Evolutionary conservation across 176 grass and related monocot genomes (phyloP).

Genomic region (Oryza nivara): DNA sequence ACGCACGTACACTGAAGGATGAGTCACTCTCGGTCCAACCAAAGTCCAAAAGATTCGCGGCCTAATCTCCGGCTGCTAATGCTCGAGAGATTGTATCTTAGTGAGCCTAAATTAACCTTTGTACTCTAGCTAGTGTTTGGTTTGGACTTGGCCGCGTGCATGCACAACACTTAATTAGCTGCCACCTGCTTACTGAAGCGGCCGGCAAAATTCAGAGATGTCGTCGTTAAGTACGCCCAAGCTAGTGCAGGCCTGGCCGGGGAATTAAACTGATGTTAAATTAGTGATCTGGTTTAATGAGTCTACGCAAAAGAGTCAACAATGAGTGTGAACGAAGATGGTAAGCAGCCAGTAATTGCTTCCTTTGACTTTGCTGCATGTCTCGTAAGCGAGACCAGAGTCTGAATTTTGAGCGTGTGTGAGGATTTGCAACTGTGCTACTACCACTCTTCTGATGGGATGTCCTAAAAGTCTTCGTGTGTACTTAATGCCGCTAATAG

Average conservation of each 20-base stretch:
- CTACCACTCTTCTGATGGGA: not conserved
- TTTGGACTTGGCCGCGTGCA: not conserved
- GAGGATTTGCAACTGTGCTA: not conserved
- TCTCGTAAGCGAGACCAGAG: not conserved
- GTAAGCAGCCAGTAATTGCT: not conserved
- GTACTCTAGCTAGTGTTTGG: not conserved
- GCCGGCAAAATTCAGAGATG: not conserved
- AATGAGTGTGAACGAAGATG: conserved; percentile 25
- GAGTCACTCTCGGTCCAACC: not conserved
- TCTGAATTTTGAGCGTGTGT: not conserved
- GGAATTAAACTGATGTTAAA: not conserved
- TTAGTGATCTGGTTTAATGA: conserved; percentile 15
- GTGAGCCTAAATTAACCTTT: not conserved
- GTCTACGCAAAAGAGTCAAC: conserved; percentile 22
- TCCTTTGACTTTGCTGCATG: conserved; percentile 22
- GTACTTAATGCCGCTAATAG: conserved; percentile 2
- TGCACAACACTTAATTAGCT: not conserved
- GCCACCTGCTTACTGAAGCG: too few species aligned
- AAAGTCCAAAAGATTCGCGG: not conserved
- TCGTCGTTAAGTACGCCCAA: not conserved
- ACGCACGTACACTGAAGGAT: too few species aligned
- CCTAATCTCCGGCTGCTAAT: not conserved
- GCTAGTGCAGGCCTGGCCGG: conserved; percentile 23
- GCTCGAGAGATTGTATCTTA: not conserved
- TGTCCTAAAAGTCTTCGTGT: not conserved